Evolutionary conservation across 768 basidiomycete genomes (phyloP), one percentile per base, ranked within the genome.

Genomic region (Leccinum uliginosum): DNA sequence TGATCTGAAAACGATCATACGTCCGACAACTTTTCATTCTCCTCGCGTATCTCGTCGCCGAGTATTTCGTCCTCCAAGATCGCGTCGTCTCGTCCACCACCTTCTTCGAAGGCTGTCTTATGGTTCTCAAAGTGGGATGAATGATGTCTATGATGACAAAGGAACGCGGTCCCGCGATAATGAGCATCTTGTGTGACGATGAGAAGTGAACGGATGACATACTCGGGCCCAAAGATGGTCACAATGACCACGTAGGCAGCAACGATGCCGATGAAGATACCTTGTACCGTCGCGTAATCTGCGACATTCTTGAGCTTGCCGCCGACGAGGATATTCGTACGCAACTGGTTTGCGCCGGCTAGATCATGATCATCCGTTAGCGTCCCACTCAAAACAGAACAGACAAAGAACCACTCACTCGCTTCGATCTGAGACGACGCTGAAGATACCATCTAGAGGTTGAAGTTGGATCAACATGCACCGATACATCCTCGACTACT

Each of bases 191-290:
- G 11, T 30, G 23, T 29, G 1, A 44, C 15, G 3, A 4, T 19
- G 1, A 17, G 48, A 23, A 21, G 38, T 15, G 23, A 21, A 48
- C 0, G 15, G 26, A 9, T 49, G 38, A 81, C 87, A 51, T 62
- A 86, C 86, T 86, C 86, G 3, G 89, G 87, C 2, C 93, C 94
- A 58, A 95, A 75, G 59, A 92, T 76, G 8, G 86, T 87, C 62
- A 91, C 80, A 62, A 92, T 26, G 35, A 96, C 65, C 32, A 91
- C 82, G 61, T 87, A 95, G 0, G 83, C 87, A 0, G 88, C 80
- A 15, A 97, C 86, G 21, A 81, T 76, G 17, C 93, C 93, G 47
- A 97, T 86, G 40, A 97, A 77, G 66, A 97, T 93, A n/a, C 89
- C 91, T 75, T 91, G 89, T 9, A 91, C 90, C 9, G 70, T 88